Evolutionary conservation across 164 flowering plant species (phyloP).

Genomic region (Berberis vulgaris): DNA sequence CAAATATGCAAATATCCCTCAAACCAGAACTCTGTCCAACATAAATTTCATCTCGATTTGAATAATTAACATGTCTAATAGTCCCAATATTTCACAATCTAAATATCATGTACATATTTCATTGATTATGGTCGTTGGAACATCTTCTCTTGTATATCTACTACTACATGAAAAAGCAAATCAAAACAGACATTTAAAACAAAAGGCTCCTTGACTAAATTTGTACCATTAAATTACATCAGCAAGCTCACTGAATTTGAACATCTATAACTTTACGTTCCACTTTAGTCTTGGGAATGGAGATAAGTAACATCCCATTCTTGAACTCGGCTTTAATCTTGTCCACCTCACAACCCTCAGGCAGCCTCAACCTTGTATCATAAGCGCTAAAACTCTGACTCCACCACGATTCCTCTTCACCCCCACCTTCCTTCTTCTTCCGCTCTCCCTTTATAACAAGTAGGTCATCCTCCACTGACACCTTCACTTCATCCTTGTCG

Average conservation of each 20-base stretch:
- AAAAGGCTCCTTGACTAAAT: too few relatives aligned
- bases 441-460: slow-evolving; percentile 59
- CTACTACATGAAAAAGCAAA: too few relatives aligned
- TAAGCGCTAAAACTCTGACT: slow-evolving; percentile 36
- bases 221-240: too few relatives aligned
- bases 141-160: too few relatives aligned
- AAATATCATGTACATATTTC: too few relatives aligned
- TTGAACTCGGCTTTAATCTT: slow-evolving; percentile 68
- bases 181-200: too few relatives aligned
- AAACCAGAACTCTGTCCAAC: too few relatives aligned
- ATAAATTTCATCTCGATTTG: too few relatives aligned
- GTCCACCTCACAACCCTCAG: slow-evolving; percentile 44
- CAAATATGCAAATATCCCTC: too few relatives aligned
- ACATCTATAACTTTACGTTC: slow-evolving; percentile 41
- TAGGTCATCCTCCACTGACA: slow-evolving; percentile 53
- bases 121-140: too few relatives aligned
- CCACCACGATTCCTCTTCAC: slow-evolving; percentile 29
- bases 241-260: neutral
- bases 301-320: slow-evolving; percentile 44
- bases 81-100: too few relatives aligned
- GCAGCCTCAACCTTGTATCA: slow-evolving; percentile 47
- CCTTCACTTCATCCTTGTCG: slow-evolving; percentile 47
- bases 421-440: slow-evolving; percentile 23
- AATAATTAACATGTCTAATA: too few relatives aligned
- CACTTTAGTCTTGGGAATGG: slow-evolving; percentile 51